These are phyloP conservation scores for Didymella segeticola DNA, from an alignment of 2,329 filamentous ascomycete species.

Conservation along the genomic window DNA sequence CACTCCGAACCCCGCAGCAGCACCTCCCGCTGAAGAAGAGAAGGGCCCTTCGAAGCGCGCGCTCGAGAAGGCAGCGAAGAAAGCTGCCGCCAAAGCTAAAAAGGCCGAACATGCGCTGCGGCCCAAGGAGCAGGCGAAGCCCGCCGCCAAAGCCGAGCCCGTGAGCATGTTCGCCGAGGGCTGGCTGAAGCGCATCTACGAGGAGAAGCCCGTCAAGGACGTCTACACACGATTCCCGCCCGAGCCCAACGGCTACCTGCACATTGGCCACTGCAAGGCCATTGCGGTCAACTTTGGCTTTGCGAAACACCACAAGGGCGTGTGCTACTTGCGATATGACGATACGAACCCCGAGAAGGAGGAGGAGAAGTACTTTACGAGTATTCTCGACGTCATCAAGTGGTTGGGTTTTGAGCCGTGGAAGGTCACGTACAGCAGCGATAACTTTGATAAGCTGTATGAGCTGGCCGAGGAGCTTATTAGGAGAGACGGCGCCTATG, in stretches of 20 bases:
- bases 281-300: slow-evolving; percentile 98
- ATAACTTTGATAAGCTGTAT: slow-evolving; percentile 89
- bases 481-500: slow-evolving; percentile 71
- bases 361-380: slow-evolving; percentile 85
- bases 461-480: slow-evolving; percentile 88
- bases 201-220: slow-evolving; percentile 55
- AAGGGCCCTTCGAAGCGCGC: slow-evolving; percentile 56
- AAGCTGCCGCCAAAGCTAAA: slow-evolving; percentile 53
- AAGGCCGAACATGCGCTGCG: slow-evolving; percentile 53
- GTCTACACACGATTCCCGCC: slow-evolving; percentile 60
- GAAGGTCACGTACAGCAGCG: slow-evolving; percentile 83
- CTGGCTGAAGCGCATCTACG: slow-evolving; percentile 59
- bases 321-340: slow-evolving; percentile 81
- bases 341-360: slow-evolving; percentile 96
- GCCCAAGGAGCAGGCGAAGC: slow-evolving; percentile 48
- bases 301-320: slow-evolving; percentile 80
- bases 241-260: slow-evolving; percentile 87
- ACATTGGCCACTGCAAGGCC: slow-evolving; percentile 93
- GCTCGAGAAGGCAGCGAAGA: slow-evolving; percentile 58
- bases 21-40: slow-evolving; percentile 30
- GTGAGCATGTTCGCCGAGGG: slow-evolving; percentile 56
- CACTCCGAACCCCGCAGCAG: slow-evolving; percentile 10
- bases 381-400: slow-evolving; percentile 85
- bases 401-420: slow-evolving; percentile 88
- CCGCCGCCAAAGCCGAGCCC: slow-evolving; percentile 37